phyloP scores from a whole-genome alignment of 2,329 filamentous ascomycete species.

The Blastomyces silverae region DNA sequence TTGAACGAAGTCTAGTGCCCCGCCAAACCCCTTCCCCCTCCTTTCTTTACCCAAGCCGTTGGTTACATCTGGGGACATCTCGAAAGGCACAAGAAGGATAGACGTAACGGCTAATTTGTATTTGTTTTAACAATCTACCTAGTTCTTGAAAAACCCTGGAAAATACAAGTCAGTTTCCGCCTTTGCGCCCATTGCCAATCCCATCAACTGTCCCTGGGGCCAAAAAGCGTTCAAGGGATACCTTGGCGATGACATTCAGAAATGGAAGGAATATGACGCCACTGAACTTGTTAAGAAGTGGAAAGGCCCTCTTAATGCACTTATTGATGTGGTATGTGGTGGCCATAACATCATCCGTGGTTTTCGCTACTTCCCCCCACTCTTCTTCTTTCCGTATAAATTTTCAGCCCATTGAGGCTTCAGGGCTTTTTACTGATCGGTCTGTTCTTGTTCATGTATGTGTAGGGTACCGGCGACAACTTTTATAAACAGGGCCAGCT shows the following conservation, averaged over 20 bases:
- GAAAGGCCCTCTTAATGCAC: conserved; percentile 63
- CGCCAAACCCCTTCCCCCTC: neutral
- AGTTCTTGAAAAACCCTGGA: conserved; percentile 84
- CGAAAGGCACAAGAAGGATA: neutral
- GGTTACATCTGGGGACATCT: neutral
- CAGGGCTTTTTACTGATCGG: neutral
- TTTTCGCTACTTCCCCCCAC: neutral
- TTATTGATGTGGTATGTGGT: conserved; percentile 74
- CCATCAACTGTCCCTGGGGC: conserved; percentile 80
- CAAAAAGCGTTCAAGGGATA: conserved; percentile 93
- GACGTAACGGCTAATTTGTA: neutral
- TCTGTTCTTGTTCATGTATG: conserved; percentile 3
- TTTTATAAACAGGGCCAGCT: conserved; percentile 95
- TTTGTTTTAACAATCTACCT: neutral
- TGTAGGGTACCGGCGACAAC: conserved; percentile 79
- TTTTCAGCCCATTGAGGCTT: neutral
- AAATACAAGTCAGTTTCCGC: conserved; percentile 84
- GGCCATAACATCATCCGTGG: too few species aligned
- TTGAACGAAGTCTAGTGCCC: too few species aligned
- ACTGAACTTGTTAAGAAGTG: conserved; percentile 78
- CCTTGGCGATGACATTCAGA: conserved; percentile 62
- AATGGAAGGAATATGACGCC: conserved; percentile 86
- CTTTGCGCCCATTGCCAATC: conserved; percentile 86
- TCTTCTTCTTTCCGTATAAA: neutral
- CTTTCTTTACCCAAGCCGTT: neutral